Base-by-base conservation (phyloP, 73 alveolate genomes). In the Stentor roeselii region DNA sequence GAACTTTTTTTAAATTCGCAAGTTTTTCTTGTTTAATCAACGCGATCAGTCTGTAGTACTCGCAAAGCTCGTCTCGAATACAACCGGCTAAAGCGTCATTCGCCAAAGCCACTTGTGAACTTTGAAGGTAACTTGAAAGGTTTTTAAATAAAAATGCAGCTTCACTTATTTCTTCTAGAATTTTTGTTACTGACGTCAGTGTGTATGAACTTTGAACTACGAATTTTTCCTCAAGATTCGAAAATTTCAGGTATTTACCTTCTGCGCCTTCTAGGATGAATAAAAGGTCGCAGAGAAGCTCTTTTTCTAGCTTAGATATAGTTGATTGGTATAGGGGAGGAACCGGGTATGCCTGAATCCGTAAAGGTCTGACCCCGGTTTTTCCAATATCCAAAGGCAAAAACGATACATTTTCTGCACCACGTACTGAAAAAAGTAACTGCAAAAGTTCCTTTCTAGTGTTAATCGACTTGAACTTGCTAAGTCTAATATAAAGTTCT, bases 261-360 rank as follows among this genome's bases (percentile, higher is more conserved):
- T 95, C 88, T 27, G 91, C 91, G 76, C 98, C 98, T 89, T 95
- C 92, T 87, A 95, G 91, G 32, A 89, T 93, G 88, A 75, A 95
- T 59, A 95, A 75, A 75, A 95, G 88, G 86, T 95, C 99, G 85
- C 93, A 89, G 3, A 94, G 87, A 14, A 95, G 74, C 74, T 84
- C 91, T 59, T 95, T 94, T 77, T 95, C 99, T 59, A 67, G 80
- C 41, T 21, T 32, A 34, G 50, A 27, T 21, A 67, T 67, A 30
- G n/a, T 21, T 67, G 80, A 27, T 32, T 40, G 41, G n/a, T n/a
- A 11, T n/a, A 27, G 21, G 1, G 41, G 2, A 0, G 14, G n/a
- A 0, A 34, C 21, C 41, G 37, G 80, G 80, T 14, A 21, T 67
- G n/a, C 37, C 34, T 67, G 41, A 11, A 11, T 67, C 1, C 11